Evolutionary conservation across 441 rosid genomes (phyloP), one percentile per base, ranked within the genome.

Genomic region (Adansonia rubrostipa): DNA sequence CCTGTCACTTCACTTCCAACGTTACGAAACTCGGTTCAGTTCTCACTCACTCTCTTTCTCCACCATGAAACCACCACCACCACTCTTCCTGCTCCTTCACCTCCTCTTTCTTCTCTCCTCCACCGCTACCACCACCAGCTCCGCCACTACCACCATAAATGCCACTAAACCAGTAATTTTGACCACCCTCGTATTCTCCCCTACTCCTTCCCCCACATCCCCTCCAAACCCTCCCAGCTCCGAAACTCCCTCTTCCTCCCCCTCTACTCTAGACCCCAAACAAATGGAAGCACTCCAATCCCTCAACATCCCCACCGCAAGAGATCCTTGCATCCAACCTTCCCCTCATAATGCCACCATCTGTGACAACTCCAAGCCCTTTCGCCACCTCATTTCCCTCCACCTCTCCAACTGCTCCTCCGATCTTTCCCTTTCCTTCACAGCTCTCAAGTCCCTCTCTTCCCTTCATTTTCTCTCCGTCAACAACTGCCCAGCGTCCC

Each of bases 391-490:
- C 63, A 45, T 91, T 70, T 82, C 92, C 47, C 94, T 93, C 76
- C 88, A 79, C 74, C 96, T 94, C 84, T 77, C 94, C 60, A 92
- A 93, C 82, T 94, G 97, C 86, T 90, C 97, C 78, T 42, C 89
- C 62, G 94, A 88, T 78, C 83, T 90, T 76, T 82, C 95, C 2
- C 89, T 96, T 83, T 93, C 98, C 73, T 81, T 85, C 88, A 86
- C 99, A 17, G 92, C 99, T 71, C 90, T 94, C 77, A 87, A 86
- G 73, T 85, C 97, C 72, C 94, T 90, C 83, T 88, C 98, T 70
- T 86, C 97, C n/a, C 92, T 96, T 51, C 75, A 19, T 15, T 81
- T 94, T 3, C 94, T 96, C 64, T 78, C 93, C 72, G 91, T 96
- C 90, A 76, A 81, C 19, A 77, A 90, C 82, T 96, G 98, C 78